Evolutionary conservation across 768 basidiomycete species (phyloP), one percentile per base, ranked within the genome.

Genomic region (Multifurca ochricompacta): DNA sequence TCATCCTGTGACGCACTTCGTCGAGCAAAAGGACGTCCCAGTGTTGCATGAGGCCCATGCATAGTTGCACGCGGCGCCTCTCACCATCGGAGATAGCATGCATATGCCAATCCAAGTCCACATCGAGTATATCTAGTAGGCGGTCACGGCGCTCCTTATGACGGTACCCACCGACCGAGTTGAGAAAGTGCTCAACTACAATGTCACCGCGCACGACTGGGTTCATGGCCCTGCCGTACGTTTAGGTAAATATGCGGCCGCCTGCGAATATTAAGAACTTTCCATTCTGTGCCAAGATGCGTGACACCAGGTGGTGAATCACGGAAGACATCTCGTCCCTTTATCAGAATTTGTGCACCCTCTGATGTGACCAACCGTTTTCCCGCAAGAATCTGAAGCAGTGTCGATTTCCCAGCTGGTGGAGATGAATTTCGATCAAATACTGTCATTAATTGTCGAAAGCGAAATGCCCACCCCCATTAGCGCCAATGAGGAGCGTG

Each of bases 21-120:
- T 99, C 95, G 16, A 99, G 78, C 3, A 99, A 74, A 1, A 99
- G 72, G 27, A 98, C 79, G 62, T 97, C 87, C 91, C 92, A 99
- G 23, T 87, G 83, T 4, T 76, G 77, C 95, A 99, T 98, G 30
- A 99, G 77, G 3, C 96, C 95, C 74, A 95, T 92, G 57, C 90
- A 91, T 30, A 98, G 82, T 69, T 99, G 96, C 4, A 98, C 91
- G 2, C 86, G 71, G 2, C 96, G 80, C 48, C 96, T 79, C 70
- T 98, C 96, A 44, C 96, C 96, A 67, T 99, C 96, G 3, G 92
- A 95, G 55, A 99, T 94, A 54, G 83, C 70, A 65, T 95, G 91
- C 91, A 95, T 94, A 59, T 82, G 90, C 93, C 91, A 99, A 65
- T 93, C 88, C 18, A 97, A 72, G 70, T 99, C 96, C 54, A 99